Evolutionary conservation across 2,329 filamentous ascomycete species (phyloP).

Genomic region (Apiospora rasikravindrae): DNA sequence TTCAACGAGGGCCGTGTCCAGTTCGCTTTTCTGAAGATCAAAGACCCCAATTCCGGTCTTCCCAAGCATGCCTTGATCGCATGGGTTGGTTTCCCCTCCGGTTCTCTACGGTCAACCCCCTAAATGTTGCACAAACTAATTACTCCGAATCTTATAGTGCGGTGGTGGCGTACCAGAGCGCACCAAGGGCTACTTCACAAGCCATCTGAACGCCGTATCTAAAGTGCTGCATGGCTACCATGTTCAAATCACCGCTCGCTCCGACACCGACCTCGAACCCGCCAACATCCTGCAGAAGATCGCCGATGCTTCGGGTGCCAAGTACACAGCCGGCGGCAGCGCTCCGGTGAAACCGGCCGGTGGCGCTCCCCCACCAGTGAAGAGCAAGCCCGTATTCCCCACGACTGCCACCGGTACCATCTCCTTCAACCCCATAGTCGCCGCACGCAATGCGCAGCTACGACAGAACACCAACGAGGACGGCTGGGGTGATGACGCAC

Average conservation of each 20-base stretch:
- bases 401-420: slow-evolving; percentile 70
- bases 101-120: slow-evolving; percentile 11
- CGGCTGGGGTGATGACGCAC: slow-evolving; percentile 94
- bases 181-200: slow-evolving; percentile 98
- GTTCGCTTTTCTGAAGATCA: slow-evolving; percentile 96
- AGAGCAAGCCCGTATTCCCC: slow-evolving; percentile 91
- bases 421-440: slow-evolving; percentile 71
- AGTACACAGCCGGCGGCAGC: slow-evolving; percentile 78
- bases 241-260: slow-evolving; percentile 94
- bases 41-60: slow-evolving; percentile 86
- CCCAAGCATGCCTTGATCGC: slow-evolving; percentile 93
- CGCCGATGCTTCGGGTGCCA: slow-evolving; percentile 89
- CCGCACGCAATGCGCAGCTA: slow-evolving; percentile 64
- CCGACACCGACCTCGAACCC: slow-evolving; percentile 85
- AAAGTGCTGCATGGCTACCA: slow-evolving; percentile 97
- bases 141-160: slow-evolving; percentile 59
- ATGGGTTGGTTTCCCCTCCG: slow-evolving; percentile 61
- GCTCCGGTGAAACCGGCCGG: slow-evolving; percentile 54
- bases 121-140: slow-evolving; percentile 19
- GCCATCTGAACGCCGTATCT: slow-evolving; percentile 85
- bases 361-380: slow-evolving; percentile 71
- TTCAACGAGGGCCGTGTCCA: slow-evolving; percentile 97
- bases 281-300: slow-evolving; percentile 93
- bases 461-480: slow-evolving; percentile 71
- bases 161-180: slow-evolving; percentile 97